Evolutionary conservation across 805 yeast genomes (phyloP), one percentile per base, ranked within the genome.

Genomic region (Candida rishiriensis): DNA sequence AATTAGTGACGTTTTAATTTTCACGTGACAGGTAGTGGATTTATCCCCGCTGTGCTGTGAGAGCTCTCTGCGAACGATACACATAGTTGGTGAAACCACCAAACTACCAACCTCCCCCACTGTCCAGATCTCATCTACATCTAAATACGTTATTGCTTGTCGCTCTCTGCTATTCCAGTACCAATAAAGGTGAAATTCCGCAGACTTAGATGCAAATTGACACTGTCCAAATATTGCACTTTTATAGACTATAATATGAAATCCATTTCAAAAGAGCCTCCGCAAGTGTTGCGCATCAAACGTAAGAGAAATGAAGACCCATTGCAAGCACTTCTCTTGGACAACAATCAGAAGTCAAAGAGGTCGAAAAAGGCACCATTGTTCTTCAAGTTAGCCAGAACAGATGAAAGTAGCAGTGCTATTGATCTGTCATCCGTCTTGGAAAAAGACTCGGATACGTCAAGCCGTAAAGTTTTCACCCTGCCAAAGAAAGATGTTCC

Each of bases 281-380:
- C 95, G 1, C 76, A 75, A 42, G 71, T 85, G 21, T 81, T 91
- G 36, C 75, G 97, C 47, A 85, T 91, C 60, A 91, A 93, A 64
- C 75, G 98, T 46, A 84, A 85, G 57, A 73, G 97, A 47, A 82
- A 79, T 42, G 93, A 88, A 56, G 97, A 88, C 53, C 96, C 97
- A 2, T 71, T 91, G 18, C 88, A 86, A 53, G 96, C 97, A 1
- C 71, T 90, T 12, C 65, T 77, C 10, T 54, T 77, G 26, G 79
- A 75, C 40, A 70, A 69, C 34, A 50, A 56, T 15, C 61, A 62
- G 26, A 54, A 38, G 10, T 50, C 69, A 38, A 70, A 79, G 53
- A 57, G 77, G 42, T 67, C 76, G 15, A 66, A 60, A 44, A 49
- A 51, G 31, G 59, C 70, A 3, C 55, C 60, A 8, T 68, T 56